phyloP scores from a whole-genome alignment of 1,284 basidiomycete species.

The Mycosarcoma mackinlayi region DNA sequence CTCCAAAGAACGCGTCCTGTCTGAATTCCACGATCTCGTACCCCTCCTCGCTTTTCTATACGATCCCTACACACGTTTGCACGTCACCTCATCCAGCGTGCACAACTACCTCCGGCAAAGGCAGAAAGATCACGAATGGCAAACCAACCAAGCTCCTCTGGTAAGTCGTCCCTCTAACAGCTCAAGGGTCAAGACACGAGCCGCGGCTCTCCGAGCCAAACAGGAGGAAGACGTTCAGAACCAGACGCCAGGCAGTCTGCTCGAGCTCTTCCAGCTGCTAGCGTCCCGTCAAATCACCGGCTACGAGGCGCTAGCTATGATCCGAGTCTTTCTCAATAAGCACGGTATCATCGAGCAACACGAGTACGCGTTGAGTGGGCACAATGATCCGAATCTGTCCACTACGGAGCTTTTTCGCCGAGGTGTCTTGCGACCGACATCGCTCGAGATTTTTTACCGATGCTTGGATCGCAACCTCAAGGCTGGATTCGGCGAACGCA shows the following conservation, averaged over 20 bases:
- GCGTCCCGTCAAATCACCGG: slow-evolving; percentile 35
- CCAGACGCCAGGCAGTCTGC: slow-evolving; percentile 16
- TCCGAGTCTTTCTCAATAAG: slow-evolving; percentile 34
- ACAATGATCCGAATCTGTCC: slow-evolving; percentile 21
- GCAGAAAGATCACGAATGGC: slow-evolving; percentile 32
- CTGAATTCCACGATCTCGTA: slow-evolving; percentile 34
- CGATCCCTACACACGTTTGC: slow-evolving; percentile 42
- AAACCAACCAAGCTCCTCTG: slow-evolving; percentile 36
- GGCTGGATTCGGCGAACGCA: slow-evolving; percentile 44
- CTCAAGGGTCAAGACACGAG: slow-evolving; percentile 13
- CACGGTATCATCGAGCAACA: slow-evolving; percentile 49
- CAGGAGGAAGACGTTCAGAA: slow-evolving; percentile 24
- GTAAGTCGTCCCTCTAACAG: slow-evolving; percentile 25
- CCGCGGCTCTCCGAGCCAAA: slow-evolving; percentile 26
- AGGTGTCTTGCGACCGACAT: slow-evolving; percentile 32
- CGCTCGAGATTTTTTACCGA: slow-evolving; percentile 50
- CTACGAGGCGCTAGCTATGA: slow-evolving; percentile 31
- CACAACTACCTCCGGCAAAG: slow-evolving; percentile 34
- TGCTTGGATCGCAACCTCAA: slow-evolving; percentile 59
- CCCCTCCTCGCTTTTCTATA: slow-evolving; percentile 41
- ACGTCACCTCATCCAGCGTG: slow-evolving; percentile 35
- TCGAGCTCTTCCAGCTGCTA: slow-evolving; percentile 40
- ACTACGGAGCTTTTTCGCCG: slow-evolving; percentile 28
- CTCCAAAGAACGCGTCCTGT: slow-evolving; percentile 35
- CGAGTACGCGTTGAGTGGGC: slow-evolving; percentile 24